A percentile compares a stretch with the other conserved stretches of the same genome.
These are phyloP conservation scores for Hirsutella minnesotensis DNA, from an alignment of 2,329 filamentous ascomycete genomes.

Conservation along the genomic window DNA sequence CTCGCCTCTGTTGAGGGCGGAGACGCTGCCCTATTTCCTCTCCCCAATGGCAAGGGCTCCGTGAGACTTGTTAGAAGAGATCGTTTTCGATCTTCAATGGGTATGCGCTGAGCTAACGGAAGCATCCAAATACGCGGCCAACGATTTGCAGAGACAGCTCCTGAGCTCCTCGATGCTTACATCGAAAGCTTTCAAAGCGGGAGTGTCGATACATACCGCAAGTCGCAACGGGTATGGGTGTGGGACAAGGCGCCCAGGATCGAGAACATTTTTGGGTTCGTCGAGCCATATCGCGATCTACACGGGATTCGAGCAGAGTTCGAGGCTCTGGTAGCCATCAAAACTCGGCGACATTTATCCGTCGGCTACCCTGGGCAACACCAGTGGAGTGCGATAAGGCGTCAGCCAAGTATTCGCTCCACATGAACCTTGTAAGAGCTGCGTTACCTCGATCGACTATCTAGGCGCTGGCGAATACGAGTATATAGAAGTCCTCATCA, in stretches of 20 bases:
- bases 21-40: neutral
- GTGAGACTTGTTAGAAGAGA: conserved; percentile 36
- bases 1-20: conserved; percentile 16
- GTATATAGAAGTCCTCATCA: no score
- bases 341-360: conserved; percentile 52
- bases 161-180: conserved; percentile 40
- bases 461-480: no score
- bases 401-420: no score
- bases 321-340: conserved; percentile 47
- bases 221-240: conserved; percentile 46
- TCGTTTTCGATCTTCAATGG: conserved; percentile 35
- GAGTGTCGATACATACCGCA: conserved; percentile 40
- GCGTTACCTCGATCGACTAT: no score
- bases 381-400: no score
- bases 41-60: neutral
- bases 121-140: conserved; percentile 36
- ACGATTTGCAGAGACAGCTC: conserved; percentile 37
- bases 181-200: conserved; percentile 43
- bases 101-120: conserved; percentile 34
- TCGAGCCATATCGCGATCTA: conserved; percentile 53
- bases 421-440: no score
- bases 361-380: conserved; percentile 53
- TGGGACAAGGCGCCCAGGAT: conserved; percentile 42
- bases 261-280: conserved; percentile 49
- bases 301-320: conserved; percentile 46